A percentile compares a stretch with the other conserved stretches of the same genome.
These are phyloP conservation scores for Tetrastigma voinierianum DNA, from an alignment of 164 flowering plant genomes.

Conservation along the genomic window DNA sequence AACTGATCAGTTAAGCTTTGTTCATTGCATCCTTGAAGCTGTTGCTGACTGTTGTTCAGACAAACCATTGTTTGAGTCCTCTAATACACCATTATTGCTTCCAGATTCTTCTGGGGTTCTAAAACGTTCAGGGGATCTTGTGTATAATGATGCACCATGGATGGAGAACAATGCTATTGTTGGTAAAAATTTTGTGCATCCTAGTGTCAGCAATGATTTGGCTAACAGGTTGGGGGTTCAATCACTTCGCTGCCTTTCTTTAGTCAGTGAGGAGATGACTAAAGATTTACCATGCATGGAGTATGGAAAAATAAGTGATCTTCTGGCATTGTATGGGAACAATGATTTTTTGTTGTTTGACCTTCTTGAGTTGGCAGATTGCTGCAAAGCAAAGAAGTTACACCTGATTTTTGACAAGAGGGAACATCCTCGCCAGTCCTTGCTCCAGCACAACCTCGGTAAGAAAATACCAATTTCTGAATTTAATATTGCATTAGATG, in stretches of 20 bases:
- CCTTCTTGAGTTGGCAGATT: slow-evolving; percentile 94
- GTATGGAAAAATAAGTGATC: slow-evolving; percentile 57
- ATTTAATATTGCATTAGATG: background rate
- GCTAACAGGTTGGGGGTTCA: slow-evolving; percentile 78
- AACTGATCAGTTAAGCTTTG: slow-evolving; percentile 78
- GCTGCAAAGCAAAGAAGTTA: slow-evolving; percentile 79
- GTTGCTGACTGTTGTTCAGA: slow-evolving; percentile 65
- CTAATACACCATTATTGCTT: slow-evolving; percentile 41
- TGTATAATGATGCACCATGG: slow-evolving; percentile 98
- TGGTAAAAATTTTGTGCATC: slow-evolving; percentile 70
- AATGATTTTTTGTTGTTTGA: slow-evolving; percentile 75
- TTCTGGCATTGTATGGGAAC: slow-evolving; percentile 58
- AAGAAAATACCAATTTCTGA: slow-evolving; percentile 9
- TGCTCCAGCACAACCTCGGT: slow-evolving; percentile 94
- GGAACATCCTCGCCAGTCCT: slow-evolving; percentile 74
- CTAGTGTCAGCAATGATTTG: slow-evolving; percentile 75
- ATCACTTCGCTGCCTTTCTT: slow-evolving; percentile 79
- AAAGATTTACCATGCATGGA: slow-evolving; percentile 95
- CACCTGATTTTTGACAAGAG: slow-evolving; percentile 85
- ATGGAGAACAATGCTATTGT: slow-evolving; percentile 55
- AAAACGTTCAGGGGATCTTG: slow-evolving; percentile 51
- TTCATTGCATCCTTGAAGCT: slow-evolving; percentile 80
- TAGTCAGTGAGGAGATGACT: slow-evolving; percentile 82
- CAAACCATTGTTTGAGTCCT: slow-evolving; percentile 38
- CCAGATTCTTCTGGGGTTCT: slow-evolving; percentile 84